phyloP scores from a whole-genome alignment of 2,329 filamentous ascomycete genomes.

The Beauveria sp. region DNA sequence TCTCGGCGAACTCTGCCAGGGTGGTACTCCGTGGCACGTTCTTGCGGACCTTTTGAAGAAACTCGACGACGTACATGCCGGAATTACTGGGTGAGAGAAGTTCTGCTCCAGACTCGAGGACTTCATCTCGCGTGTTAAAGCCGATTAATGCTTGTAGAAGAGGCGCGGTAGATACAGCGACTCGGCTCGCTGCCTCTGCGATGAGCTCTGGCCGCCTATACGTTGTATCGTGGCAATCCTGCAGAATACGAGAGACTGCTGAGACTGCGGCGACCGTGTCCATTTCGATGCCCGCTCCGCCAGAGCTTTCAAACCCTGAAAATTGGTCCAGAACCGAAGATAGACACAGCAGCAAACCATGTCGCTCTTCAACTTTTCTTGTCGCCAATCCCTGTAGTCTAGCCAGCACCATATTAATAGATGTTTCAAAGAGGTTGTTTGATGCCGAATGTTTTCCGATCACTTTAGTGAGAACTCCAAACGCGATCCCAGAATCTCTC shows the following conservation, averaged over 20 bases:
- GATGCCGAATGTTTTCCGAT: slow-evolving; percentile 26
- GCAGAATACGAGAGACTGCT: slow-evolving; percentile 29
- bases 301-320: slow-evolving; percentile 23
- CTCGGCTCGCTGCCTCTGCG: slow-evolving; percentile 51
- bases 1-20: slow-evolving; percentile 18
- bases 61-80: slow-evolving; percentile 16
- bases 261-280: slow-evolving; percentile 21
- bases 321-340: slow-evolving; percentile 48
- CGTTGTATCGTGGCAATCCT: slow-evolving; percentile 31
- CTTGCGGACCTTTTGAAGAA: slow-evolving; percentile 18
- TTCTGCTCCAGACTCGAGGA: slow-evolving; percentile 17
- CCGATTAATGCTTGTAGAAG: slow-evolving; percentile 33
- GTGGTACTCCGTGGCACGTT: neutral
- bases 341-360: slow-evolving; percentile 58
- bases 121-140: slow-evolving; percentile 6
- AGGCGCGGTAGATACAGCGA: slow-evolving; percentile 47
- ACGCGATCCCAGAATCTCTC: slow-evolving; percentile 60
- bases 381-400: slow-evolving; percentile 37
- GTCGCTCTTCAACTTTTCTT: slow-evolving; percentile 61
- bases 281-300: slow-evolving; percentile 18
- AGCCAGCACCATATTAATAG: slow-evolving; percentile 34
- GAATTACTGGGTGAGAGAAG: slow-evolving; percentile 18
- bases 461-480: slow-evolving; percentile 51
- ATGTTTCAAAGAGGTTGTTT: slow-evolving; percentile 9
- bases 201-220: slow-evolving; percentile 58